These are phyloP conservation scores for Arthrobotrys conoides DNA, from an alignment of 2,329 filamentous ascomycete species.

Conservation along the genomic window DNA sequence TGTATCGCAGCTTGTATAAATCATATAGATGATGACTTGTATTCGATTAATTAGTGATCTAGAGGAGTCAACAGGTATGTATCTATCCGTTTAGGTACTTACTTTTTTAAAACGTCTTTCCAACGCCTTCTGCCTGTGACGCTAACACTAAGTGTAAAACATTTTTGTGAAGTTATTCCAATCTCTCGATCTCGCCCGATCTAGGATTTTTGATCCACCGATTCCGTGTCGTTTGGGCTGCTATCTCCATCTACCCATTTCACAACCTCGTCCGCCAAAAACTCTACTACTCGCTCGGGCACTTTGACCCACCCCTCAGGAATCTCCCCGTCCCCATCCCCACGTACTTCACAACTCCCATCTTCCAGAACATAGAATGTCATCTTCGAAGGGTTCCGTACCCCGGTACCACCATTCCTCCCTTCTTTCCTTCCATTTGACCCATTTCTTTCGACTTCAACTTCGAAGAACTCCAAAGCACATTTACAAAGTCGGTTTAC, in stretches of 20 bases:
- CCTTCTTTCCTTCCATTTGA: neutral
- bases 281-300: slow-evolving; percentile 24
- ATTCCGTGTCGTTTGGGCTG: neutral
- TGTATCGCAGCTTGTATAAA: slow-evolving; percentile 23
- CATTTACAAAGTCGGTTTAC: slow-evolving; percentile 28
- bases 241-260: slow-evolving; percentile 1
- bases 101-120: no score
- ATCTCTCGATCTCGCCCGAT: no score
- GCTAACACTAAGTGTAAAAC: no score
- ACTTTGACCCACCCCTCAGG: slow-evolving; percentile 30
- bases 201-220: neutral
- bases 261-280: slow-evolving; percentile 35
- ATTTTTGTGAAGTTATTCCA: no score
- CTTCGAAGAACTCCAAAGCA: slow-evolving; percentile 29
- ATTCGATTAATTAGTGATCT: no score
- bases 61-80: no score
- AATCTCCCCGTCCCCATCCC: slow-evolving; percentile 3
- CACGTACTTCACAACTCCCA: slow-evolving; percentile 29
- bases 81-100: no score
- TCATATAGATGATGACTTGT: neutral
- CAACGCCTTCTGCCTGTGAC: neutral
- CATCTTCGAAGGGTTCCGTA: neutral
- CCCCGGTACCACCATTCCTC: neutral
- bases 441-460: neutral
- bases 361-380: slow-evolving; percentile 32